Conservation (phyloP, 129 eudicot species). For the Arctium lappa region DNA sequence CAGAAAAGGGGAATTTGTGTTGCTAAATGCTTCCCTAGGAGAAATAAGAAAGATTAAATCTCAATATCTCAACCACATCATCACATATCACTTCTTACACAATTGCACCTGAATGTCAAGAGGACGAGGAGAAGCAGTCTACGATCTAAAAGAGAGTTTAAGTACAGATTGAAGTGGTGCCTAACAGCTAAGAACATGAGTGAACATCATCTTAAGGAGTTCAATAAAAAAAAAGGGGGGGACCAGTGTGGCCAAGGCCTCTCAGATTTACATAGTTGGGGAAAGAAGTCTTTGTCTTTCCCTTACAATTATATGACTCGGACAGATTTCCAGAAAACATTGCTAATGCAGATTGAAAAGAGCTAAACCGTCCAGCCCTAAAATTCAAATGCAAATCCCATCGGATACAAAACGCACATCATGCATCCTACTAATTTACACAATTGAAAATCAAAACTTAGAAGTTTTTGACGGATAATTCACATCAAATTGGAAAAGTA, state of each 20-base stretch:
- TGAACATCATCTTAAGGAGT: neutral
- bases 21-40: neutral
- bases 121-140: no score
- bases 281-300: neutral
- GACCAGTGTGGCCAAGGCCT: neutral
- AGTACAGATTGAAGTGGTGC: neutral
- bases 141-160: neutral
- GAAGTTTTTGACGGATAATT: neutral
- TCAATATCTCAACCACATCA: neutral
- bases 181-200: neutral
- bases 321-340: neutral
- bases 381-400: neutral
- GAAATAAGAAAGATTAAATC: neutral
- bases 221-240: neutral
- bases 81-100: neutral
- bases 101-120: neutral
- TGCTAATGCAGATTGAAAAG: neutral
- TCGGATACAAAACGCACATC: neutral
- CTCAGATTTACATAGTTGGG: neutral
- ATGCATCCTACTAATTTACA: conserved; percentile 4
- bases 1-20: neutral
- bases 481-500: neutral
- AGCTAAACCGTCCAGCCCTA: neutral
- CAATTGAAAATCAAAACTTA: conserved; percentile 2
- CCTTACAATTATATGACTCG: neutral